These are phyloP conservation scores for Musa itinerans DNA, from an alignment of 176 grass and related monocot genomes.

Conservation along the genomic window DNA sequence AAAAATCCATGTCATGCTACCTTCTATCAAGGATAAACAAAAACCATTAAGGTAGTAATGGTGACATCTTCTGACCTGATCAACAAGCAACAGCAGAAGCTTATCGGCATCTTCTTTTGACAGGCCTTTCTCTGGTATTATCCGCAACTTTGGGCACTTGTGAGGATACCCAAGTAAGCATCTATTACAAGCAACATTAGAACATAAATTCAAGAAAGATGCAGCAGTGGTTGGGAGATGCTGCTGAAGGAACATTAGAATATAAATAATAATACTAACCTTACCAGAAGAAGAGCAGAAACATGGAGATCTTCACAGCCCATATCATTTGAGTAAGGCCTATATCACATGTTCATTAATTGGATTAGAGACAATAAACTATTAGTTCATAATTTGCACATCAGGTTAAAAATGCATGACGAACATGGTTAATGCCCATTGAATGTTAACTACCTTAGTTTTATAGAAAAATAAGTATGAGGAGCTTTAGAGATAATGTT, in stretches of 20 bases:
- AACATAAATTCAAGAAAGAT: slow-evolving; percentile 12
- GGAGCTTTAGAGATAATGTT: slow-evolving; percentile 58
- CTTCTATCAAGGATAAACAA: no score
- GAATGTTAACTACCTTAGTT: slow-evolving; percentile 50
- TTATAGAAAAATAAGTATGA: slow-evolving; percentile 54
- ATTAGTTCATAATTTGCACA: not conserved
- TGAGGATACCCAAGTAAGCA: slow-evolving; percentile 89
- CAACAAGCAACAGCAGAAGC: slow-evolving; percentile 64
- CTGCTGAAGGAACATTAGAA: not conserved
- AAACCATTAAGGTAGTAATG: not conserved
- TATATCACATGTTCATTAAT: slow-evolving; percentile 29
- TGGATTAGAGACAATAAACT: slow-evolving; percentile 5
- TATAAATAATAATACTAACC: slow-evolving; percentile 33
- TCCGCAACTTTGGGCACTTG: slow-evolving; percentile 83
- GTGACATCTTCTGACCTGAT: slow-evolving; percentile 43
- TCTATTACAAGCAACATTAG: slow-evolving; percentile 37
- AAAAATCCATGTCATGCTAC: not conserved
- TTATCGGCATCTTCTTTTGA: slow-evolving; percentile 61
- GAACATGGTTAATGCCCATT: no score
- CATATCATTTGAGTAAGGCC: slow-evolving; percentile 73
- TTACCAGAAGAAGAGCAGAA: slow-evolving; percentile 61
- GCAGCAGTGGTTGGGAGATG: not conserved
- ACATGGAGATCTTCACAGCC: slow-evolving; percentile 55
- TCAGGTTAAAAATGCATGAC: not conserved
- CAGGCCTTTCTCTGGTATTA: slow-evolving; percentile 61